Conservation (phyloP, 192 early-diverging fungal species). For the Dissophora ornata region DNA sequence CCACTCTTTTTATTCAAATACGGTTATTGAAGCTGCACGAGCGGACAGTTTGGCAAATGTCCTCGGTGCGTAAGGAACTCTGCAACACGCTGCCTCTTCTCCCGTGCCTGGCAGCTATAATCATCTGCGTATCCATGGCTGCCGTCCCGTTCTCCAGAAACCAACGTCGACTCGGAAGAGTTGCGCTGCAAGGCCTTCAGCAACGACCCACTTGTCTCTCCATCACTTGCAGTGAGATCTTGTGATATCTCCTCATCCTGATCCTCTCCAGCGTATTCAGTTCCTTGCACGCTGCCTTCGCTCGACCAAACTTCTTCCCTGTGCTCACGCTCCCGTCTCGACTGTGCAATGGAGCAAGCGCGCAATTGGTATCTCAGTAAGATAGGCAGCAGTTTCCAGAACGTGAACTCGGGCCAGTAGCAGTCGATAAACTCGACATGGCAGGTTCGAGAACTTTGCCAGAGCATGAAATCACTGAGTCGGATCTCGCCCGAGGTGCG, state of each 20-base stretch:
- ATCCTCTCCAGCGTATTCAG: no score
- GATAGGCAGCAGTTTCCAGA: constrained; percentile 86
- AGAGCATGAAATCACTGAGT: constrained; percentile 94
- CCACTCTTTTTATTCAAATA: neutral
- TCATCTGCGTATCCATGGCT: neutral
- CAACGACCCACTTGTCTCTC: no score
- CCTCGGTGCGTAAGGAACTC: constrained; percentile 31
- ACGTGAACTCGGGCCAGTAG: constrained; percentile 96
- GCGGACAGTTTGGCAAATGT: constrained; percentile 36
- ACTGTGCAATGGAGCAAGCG: constrained; percentile 14
- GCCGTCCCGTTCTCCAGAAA: neutral
- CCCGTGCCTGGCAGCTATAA: neutral
- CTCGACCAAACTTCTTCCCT: neutral
- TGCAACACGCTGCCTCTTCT: constrained; percentile 25
- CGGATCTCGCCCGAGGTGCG: constrained; percentile 96
- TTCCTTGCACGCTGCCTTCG: no score
- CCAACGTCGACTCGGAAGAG: constrained; percentile 29
- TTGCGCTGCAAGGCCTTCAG: neutral
- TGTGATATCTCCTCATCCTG: no score
- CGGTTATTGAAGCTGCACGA: constrained; percentile 37
- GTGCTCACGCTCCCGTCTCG: constrained; percentile 24
- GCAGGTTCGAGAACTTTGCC: constrained; percentile 80
- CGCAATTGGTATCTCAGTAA: constrained; percentile 83
- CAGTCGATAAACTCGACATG: constrained; percentile 90
- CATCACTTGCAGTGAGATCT: no score